Conservation (phyloP, 306 rosid species). For the Astragalus membranaceus region DNA sequence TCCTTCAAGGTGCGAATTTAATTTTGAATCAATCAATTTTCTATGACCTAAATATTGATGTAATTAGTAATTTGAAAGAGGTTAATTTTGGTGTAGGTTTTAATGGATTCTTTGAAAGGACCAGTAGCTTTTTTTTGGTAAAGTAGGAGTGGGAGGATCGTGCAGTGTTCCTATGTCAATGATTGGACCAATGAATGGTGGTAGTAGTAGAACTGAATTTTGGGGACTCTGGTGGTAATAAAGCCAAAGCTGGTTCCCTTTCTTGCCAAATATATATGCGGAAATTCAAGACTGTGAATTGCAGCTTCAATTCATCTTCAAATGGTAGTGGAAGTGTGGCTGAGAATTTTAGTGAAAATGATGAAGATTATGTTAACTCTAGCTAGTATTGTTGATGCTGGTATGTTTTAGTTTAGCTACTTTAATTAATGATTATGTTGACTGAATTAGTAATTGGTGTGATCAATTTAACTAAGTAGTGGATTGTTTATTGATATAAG, state of each 20-base stretch:
- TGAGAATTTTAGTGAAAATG: constrained; percentile 77
- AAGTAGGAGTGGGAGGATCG: constrained; percentile 35
- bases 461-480: neutral
- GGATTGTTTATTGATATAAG: neutral
- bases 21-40: constrained; percentile 2
- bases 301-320: constrained; percentile 72
- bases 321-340: constrained; percentile 75
- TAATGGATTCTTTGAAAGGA: constrained; percentile 76
- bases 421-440: neutral
- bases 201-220: constrained; percentile 52
- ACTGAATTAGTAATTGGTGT: neutral
- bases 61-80: too few relatives aligned
- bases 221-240: constrained; percentile 42
- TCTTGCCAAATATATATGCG: constrained; percentile 33
- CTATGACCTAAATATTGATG: neutral
- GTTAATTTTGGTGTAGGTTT: constrained; percentile 21
- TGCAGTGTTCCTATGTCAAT: constrained; percentile 45
- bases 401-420: constrained; percentile 36
- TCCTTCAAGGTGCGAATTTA: constrained; percentile 21
- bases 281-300: constrained; percentile 38
- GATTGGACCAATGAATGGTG: constrained; percentile 39
- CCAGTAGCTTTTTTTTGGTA: constrained; percentile 61
- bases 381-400: constrained; percentile 89
- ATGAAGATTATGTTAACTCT: constrained; percentile 86
- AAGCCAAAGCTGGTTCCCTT: constrained; percentile 31